These are phyloP conservation scores for Multifurca ochricompacta DNA, from an alignment of 768 basidiomycete genomes.

Conservation along the genomic window DNA sequence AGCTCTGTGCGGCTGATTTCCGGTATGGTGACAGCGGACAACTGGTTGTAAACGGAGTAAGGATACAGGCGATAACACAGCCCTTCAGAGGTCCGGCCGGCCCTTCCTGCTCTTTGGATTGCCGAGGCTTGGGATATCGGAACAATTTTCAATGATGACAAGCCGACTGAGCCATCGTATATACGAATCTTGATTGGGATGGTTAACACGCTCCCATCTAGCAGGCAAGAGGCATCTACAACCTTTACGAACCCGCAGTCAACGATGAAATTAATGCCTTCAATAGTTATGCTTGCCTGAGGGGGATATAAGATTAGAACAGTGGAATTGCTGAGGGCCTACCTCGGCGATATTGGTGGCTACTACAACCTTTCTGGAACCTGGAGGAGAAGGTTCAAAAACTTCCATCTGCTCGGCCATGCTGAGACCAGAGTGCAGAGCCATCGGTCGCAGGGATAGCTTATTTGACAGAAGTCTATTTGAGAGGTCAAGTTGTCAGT, in stretches of 20 bases:
- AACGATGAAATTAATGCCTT: conserved; percentile 88
- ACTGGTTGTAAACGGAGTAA: conserved; percentile 44
- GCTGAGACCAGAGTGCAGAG: conserved; percentile 84
- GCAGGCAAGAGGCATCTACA: background rate
- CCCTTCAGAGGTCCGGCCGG: conserved; percentile 88
- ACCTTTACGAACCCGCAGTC: conserved; percentile 97
- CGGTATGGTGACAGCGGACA: conserved; percentile 69
- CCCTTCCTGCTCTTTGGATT: conserved; percentile 88
- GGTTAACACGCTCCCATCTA: background rate
- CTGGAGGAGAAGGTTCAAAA: conserved; percentile 69
- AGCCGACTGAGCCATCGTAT: conserved; percentile 78
- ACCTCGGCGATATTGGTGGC: conserved; percentile 96
- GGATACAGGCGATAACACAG: conserved; percentile 91
- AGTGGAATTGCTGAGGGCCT: conserved; percentile 8
- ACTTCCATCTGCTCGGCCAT: conserved; percentile 83
- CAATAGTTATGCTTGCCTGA: conserved; percentile 93
- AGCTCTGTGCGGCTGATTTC: conserved; percentile 91
- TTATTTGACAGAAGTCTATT: conserved; percentile 46
- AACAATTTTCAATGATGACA: conserved; percentile 77
- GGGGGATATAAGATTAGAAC: background rate
- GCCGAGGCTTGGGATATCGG: conserved; percentile 86
- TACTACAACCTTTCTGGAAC: conserved; percentile 82
- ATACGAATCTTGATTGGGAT: conserved; percentile 59
- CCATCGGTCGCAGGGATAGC: conserved; percentile 53
- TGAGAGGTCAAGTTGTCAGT: background rate